These are phyloP conservation scores for Pyrus pyrifolia DNA, from an alignment of 306 rosid genomes.

Conservation along the genomic window DNA sequence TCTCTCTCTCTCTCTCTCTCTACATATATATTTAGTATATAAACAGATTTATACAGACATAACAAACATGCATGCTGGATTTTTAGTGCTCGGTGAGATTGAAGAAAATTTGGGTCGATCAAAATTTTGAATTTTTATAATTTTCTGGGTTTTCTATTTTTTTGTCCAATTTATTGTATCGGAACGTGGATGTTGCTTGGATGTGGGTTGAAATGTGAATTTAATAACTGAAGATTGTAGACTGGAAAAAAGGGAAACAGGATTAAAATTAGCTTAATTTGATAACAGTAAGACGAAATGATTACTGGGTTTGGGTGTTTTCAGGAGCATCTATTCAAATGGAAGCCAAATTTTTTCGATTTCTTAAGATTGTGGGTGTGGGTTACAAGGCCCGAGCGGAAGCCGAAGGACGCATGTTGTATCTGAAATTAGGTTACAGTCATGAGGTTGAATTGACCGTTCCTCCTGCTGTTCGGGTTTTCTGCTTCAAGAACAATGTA, in stretches of 20 bases:
- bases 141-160: not conserved
- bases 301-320: not conserved
- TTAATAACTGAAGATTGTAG: not conserved
- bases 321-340: conserved; percentile 12
- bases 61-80: not conserved
- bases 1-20: not conserved
- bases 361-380: conserved; percentile 82
- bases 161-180: not conserved
- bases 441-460: conserved; percentile 76
- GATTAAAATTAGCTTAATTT: not conserved
- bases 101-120: not conserved
- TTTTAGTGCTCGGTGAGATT: not conserved
- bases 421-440: conserved; percentile 77
- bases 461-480: conserved; percentile 78
- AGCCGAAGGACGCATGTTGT: conserved; percentile 62
- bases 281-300: not conserved
- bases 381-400: conserved; percentile 91
- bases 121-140: not conserved
- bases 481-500: conserved; percentile 87
- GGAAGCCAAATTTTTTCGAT: conserved; percentile 73
- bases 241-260: not conserved
- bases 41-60: not conserved
- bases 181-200: not conserved
- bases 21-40: not conserved
- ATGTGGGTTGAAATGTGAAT: not conserved